Percentiles rank a stretch among this genome's conserved stretches.
Evolutionary conservation across 805 yeast species (phyloP).

Genomic region (Blastobotrys chiropterorum): DNA sequence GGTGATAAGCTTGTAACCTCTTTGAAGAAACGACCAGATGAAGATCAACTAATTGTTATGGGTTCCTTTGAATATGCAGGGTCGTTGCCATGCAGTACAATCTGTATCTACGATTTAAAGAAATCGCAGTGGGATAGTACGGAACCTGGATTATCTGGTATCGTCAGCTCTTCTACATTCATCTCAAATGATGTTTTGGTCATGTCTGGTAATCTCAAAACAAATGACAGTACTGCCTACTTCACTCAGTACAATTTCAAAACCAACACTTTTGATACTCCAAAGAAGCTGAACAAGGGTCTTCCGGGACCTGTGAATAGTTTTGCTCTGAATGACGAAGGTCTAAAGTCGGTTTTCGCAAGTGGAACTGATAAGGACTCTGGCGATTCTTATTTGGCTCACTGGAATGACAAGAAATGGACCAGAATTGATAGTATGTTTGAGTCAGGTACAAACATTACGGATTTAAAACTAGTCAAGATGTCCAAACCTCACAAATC

Average conservation of each 20-base stretch:
- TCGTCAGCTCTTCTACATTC: conserved; percentile 49
- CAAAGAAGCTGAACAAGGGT: conserved; percentile 16
- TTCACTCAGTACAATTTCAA: conserved; percentile 52
- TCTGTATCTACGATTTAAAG: conserved; percentile 60
- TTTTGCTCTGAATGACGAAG: conserved; percentile 33
- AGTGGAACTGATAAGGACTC: conserved; percentile 27
- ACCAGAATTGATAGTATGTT: conserved; percentile 35
- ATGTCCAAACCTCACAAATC: conserved; percentile 27
- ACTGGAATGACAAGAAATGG: conserved; percentile 48
- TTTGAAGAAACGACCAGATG: conserved; percentile 35
- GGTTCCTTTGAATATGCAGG: conserved; percentile 65
- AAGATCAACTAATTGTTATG: conserved; percentile 53
- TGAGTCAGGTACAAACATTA: conserved; percentile 33
- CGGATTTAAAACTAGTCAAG: conserved; percentile 41
- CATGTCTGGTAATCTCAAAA: conserved; percentile 50
- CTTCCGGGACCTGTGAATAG: conserved; percentile 25
- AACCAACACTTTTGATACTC: conserved; percentile 24
- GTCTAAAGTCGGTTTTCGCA: conserved; percentile 40
- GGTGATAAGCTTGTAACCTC: conserved; percentile 38
- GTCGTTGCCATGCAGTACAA: conserved; percentile 47
- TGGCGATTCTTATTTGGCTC: conserved; percentile 32
- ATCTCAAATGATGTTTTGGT: conserved; percentile 34
- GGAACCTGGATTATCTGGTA: conserved; percentile 40
- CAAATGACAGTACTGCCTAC: conserved; percentile 34
- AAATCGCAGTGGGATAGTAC: conserved; percentile 46